These are phyloP conservation scores for Yarrowia osloensis DNA, from an alignment of 805 yeast genomes.

Conservation along the genomic window DNA sequence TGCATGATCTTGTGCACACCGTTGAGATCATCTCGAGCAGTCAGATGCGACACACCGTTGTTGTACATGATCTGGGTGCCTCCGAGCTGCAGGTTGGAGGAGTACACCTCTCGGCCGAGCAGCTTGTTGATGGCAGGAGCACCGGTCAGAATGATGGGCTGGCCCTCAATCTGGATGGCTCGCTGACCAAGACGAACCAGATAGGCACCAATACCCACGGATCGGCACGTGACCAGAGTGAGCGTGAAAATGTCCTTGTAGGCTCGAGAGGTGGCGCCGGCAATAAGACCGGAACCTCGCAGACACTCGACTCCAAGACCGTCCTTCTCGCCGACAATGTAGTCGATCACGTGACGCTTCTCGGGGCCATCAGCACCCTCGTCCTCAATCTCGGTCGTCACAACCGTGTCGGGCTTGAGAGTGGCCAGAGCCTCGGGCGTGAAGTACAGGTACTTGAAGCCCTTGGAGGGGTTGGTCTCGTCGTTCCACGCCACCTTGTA, in stretches of 20 bases:
- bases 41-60: constrained; percentile 97
- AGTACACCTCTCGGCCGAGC: constrained; percentile 94
- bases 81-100: constrained; percentile 96
- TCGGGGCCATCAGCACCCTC: constrained; percentile 59
- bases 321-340: constrained; percentile 90
- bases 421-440: constrained; percentile 57
- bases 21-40: constrained; percentile 94
- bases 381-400: constrained; percentile 71
- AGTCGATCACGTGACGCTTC: constrained; percentile 74
- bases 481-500: constrained; percentile 94
- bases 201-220: constrained; percentile 99
- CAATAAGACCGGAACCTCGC: constrained; percentile 96
- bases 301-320: constrained; percentile 99
- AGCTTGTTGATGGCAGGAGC: constrained; percentile 98
- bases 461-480: constrained; percentile 70
- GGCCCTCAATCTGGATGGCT: constrained; percentile 98
- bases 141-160: constrained; percentile 97
- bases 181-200: constrained; percentile 97
- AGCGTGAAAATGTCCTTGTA: constrained; percentile 96
- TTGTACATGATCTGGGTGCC: constrained; percentile 99
- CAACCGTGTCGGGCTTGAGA: constrained; percentile 38
- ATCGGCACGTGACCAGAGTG: constrained; percentile 98
- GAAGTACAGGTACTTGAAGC: constrained; percentile 86
- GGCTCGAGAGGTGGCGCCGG: constrained; percentile 98
- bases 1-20: constrained; percentile 93